Evolutionary conservation across 2,329 filamentous ascomycete genomes (phyloP).

Genomic region (Cercospora berteroae): DNA sequence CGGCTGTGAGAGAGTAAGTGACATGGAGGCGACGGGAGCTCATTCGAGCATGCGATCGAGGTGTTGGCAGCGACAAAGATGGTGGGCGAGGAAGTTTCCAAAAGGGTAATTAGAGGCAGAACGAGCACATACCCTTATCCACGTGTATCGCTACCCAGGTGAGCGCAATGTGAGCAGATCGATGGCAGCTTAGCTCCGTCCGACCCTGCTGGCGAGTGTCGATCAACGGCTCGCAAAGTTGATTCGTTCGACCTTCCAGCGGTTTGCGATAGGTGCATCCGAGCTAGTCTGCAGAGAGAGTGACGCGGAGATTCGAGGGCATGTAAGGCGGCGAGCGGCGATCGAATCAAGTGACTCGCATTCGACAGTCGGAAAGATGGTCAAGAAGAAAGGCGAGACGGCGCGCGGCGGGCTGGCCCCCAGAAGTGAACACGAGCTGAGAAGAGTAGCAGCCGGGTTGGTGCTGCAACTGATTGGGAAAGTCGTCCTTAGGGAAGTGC

Average conservation of each 20-base stretch:
- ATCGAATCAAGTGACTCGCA: conserved; percentile 18
- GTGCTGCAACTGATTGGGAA: conserved; percentile 15
- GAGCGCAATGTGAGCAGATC: conserved; percentile 17
- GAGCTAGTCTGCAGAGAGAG: conserved; percentile 24
- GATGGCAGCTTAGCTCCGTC: conserved; percentile 23
- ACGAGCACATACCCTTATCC: conserved; percentile 7
- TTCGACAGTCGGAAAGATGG: not conserved
- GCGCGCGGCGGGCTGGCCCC: conserved; percentile 17
- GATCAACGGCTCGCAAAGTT: conserved; percentile 21
- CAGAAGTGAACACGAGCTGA: conserved; percentile 20
- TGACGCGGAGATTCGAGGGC: conserved; percentile 27
- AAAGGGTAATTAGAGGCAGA: not conserved
- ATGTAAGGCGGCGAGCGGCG: conserved; percentile 23
- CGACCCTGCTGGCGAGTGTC: conserved; percentile 24
- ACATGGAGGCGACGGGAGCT: conserved; percentile 40
- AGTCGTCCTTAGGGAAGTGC: conserved; percentile 8
- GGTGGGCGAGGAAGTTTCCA: not conserved
- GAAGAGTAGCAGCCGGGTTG: conserved; percentile 20
- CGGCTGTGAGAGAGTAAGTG: conserved; percentile 53
- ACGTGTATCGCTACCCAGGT: conserved; percentile 17
- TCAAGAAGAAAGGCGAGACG: conserved; percentile 5
- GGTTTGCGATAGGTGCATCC: conserved; percentile 16
- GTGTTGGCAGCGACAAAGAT: not conserved
- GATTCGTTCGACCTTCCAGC: conserved; percentile 21
- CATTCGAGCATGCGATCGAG: conserved; percentile 21